A percentile compares a stretch with the other conserved stretches of the same genome.
Conservation (phyloP, 1,284 basidiomycete species). For the Marasmius fiardii region DNA sequence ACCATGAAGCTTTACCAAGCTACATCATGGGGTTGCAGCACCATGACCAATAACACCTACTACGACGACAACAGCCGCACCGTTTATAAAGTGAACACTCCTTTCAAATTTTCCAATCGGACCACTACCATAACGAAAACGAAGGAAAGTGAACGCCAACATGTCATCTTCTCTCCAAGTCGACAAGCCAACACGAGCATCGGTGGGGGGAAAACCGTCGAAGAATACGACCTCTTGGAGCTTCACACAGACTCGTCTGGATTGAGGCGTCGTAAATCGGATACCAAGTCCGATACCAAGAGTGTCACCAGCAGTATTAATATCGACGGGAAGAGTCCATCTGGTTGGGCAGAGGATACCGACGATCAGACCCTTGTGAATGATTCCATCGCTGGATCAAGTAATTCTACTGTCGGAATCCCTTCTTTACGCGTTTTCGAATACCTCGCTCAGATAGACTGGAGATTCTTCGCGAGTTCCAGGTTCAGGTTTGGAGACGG, state of each 20-base stretch:
- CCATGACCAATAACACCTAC: conserved; percentile 3
- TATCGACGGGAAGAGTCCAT: not conserved
- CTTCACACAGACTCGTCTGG: not conserved
- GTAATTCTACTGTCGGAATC: not conserved
- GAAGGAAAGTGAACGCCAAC: not conserved
- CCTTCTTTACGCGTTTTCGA: not conserved
- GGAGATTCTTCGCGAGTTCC: conserved; percentile 7
- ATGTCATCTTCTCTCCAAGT: no score
- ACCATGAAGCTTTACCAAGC: conserved; percentile 1
- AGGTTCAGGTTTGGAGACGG: conserved; percentile 8
- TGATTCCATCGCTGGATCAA: not conserved
- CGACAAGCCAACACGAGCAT: not conserved
- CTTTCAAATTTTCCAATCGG: conserved; percentile 1
- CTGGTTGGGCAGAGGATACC: not conserved
- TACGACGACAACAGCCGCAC: not conserved
- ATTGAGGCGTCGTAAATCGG: not conserved
- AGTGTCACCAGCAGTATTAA: not conserved
- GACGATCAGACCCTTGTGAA: not conserved
- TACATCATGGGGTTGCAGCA: not conserved
- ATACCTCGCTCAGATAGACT: conserved; percentile 12
- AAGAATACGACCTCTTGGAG: not conserved
- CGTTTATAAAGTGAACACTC: not conserved
- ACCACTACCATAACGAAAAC: not conserved
- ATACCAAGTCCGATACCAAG: not conserved
- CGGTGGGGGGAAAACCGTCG: not conserved